Conservation (phyloP, 2,329 filamentous ascomycete genomes). For the Sclerotinia glacialis region DNA sequence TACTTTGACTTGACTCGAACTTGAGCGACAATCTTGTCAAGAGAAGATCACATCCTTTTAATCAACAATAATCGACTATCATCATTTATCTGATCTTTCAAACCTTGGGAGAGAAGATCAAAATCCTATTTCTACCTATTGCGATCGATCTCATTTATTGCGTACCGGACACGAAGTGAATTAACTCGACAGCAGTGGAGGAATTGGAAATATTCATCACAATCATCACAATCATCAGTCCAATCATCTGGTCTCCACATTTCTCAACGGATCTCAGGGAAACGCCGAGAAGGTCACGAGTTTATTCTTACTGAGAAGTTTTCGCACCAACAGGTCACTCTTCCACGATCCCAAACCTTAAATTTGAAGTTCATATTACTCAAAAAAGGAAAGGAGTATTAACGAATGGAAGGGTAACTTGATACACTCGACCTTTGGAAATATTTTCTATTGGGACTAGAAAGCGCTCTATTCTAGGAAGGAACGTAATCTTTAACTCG, state of each 20-base stretch:
- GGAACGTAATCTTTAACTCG: slow-evolving; percentile 6
- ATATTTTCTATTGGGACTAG: not conserved
- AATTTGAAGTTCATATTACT: not conserved
- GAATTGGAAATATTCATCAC: not conserved
- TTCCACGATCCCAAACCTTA: not conserved
- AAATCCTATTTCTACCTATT: too few relatives aligned
- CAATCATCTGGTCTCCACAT: slow-evolving; percentile 14
- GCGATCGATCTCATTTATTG: not conserved
- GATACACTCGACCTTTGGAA: not conserved
- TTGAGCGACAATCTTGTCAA: not conserved
- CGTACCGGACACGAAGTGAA: not conserved
- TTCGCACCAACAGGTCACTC: not conserved
- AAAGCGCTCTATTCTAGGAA: slow-evolving; percentile 11
- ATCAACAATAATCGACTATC: not conserved
- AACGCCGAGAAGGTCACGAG: slow-evolving; percentile 18
- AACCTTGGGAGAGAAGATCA: not conserved
- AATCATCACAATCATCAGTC: slow-evolving; percentile 2
- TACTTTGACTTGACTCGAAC: not conserved
- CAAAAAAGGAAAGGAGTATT: not conserved
- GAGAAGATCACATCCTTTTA: not conserved
- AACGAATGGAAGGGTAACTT: slow-evolving; percentile 11
- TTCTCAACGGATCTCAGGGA: slow-evolving; percentile 12
- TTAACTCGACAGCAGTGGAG: not conserved
- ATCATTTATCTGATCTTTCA: not conserved
- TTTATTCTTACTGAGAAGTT: not conserved